Percentiles rank a stretch among this genome's conserved stretches.
Evolutionary conservation across 805 yeast genomes (phyloP).

Genomic region (Starmerella powellii): DNA sequence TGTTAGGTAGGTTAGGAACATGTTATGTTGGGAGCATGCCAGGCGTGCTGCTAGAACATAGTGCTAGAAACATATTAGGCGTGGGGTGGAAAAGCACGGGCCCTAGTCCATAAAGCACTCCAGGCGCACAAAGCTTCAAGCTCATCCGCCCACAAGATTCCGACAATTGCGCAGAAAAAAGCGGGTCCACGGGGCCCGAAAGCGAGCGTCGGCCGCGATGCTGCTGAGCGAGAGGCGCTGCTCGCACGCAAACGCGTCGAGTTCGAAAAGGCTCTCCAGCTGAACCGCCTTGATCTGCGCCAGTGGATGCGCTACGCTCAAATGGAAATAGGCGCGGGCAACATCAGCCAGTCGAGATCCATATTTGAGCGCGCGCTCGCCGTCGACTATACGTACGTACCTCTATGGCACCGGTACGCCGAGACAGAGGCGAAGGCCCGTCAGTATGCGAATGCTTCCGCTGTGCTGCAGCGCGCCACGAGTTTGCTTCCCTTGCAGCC

Average conservation of each 20-base stretch:
- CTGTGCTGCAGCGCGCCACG: conserved; percentile 67
- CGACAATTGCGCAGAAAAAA: neutral
- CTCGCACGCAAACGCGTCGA: conserved; percentile 71
- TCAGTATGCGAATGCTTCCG: conserved; percentile 79
- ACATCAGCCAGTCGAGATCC: conserved; percentile 68
- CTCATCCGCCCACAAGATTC: no score
- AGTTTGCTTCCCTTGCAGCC: conserved; percentile 63
- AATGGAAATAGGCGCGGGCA: conserved; percentile 74
- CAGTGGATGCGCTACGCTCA: conserved; percentile 90
- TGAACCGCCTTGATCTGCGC: conserved; percentile 67
- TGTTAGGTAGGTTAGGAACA: no score
- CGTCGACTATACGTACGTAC: conserved; percentile 61
- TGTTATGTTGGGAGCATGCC: no score
- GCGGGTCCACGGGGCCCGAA: neutral
- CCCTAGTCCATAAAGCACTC: no score
- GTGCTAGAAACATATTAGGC: no score
- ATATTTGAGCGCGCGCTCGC: conserved; percentile 77
- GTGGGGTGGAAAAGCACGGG: no score
- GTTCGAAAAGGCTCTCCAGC: conserved; percentile 73
- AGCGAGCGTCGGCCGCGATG: conserved; percentile 33
- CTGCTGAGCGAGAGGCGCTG: conserved; percentile 65
- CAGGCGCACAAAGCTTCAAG: no score
- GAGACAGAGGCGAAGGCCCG: conserved; percentile 61
- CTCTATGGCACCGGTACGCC: conserved; percentile 76
- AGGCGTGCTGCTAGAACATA: no score